Base-by-base conservation (phyloP, 2,329 filamentous ascomycete species). In the Periconia sp. region DNA sequence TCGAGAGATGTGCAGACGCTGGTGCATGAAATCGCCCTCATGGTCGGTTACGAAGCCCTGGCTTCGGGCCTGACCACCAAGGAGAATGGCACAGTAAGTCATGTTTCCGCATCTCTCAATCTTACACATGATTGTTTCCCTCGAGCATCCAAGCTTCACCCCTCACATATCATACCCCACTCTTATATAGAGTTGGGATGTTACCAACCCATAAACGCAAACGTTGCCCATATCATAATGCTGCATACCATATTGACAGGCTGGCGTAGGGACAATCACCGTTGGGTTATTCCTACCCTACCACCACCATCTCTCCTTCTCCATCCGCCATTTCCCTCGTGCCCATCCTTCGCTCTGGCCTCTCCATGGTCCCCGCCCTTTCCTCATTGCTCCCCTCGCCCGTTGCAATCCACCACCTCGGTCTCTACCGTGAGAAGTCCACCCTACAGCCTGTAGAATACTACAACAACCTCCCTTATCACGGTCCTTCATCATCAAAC, bases 391-490 rank as follows among this genome's bases (percentile, higher is more conserved):
- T 97, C 54, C 92, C 93, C 17, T 71, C 76, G 37, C 83, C 91
- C 14, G 89, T 93, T 31, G 88, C 92, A 7, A 85, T 97, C 59
- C 92, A 97, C 78, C 93, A 97, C 73, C 88, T 97, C 8, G 93
- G 94, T 61, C 88, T 97, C 69, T 97, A 93, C 81, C 91, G 92
- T 69, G 92, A 97, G 73, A 91, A 89, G 55, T 85, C 85, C 52
- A 93, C 90, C 43, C 86, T 97, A 52, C 86, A 91, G 66, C 91
- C 92, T 2, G 92, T 97, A 54, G 92, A 96, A 77, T 96, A 97
- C 83, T 97, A 97, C 83, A 97, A 97, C 81, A 96, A 96, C 76
- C 86, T 97, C 18, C 92, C 92, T 35, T 88, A 90, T 76, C 88
- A 91, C 76, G 71, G 80, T 40, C 79, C 64, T 51, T 77, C 77